These are phyloP conservation scores for Capillidium rhysosporum DNA, from an alignment of 371 early-diverging fungal species.

Conservation along the genomic window DNA sequence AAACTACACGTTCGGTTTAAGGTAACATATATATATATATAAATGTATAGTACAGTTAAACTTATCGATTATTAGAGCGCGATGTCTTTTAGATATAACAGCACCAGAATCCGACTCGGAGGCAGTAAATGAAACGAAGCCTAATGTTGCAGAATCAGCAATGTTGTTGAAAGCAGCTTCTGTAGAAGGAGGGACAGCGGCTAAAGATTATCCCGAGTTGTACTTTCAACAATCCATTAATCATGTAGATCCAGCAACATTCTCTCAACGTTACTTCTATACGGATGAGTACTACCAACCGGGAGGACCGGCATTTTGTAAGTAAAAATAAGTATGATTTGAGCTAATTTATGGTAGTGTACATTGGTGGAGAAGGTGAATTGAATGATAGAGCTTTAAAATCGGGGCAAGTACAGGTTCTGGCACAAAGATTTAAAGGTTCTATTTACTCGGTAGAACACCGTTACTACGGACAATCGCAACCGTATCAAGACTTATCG, in stretches of 20 bases:
- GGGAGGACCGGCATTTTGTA: constrained; percentile 33
- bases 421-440: constrained; percentile 40
- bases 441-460: constrained; percentile 49
- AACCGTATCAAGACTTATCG: constrained; percentile 14
- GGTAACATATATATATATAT: too few relatives aligned
- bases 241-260: constrained; percentile 15
- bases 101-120: too few relatives aligned
- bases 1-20: too few relatives aligned
- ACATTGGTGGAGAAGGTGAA: constrained; percentile 12
- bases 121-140: too few relatives aligned
- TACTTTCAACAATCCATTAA: constrained; percentile 30
- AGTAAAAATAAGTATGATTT: constrained; percentile 29
- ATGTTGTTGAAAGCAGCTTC: too few relatives aligned
- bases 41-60: too few relatives aligned
- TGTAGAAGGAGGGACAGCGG: background rate
- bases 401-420: constrained; percentile 7
- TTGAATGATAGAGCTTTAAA: constrained; percentile 14
- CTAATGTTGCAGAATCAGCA: too few relatives aligned
- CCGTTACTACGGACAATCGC: constrained; percentile 47
- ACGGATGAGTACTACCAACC: constrained; percentile 35
- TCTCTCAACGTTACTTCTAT: constrained; percentile 36
- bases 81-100: too few relatives aligned
- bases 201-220: background rate
- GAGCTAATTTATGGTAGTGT: constrained; percentile 8
- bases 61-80: too few relatives aligned